A percentile compares a stretch with the other conserved stretches of the same genome.
These are phyloP conservation scores for Solanum habrochaites DNA, from an alignment of 257 asterid genomes.

Conservation along the genomic window DNA sequence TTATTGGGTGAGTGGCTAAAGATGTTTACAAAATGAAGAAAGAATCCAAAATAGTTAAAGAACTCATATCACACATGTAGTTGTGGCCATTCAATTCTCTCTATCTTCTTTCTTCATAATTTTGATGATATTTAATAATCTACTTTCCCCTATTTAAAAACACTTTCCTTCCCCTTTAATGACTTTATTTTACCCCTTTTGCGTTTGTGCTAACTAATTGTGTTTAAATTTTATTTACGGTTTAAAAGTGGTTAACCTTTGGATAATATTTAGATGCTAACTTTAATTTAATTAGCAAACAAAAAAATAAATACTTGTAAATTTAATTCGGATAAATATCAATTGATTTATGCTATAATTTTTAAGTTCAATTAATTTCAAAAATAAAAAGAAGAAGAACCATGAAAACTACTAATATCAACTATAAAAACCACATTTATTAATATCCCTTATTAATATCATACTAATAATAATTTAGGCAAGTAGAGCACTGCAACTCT, in stretches of 20 bases:
- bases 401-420: background rate
- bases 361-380: no score
- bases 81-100: background rate
- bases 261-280: background rate
- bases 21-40: background rate
- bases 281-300: background rate
- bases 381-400: no score
- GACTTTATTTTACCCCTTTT: no score
- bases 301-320: background rate
- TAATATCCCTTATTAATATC: background rate
- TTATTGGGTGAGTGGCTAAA: background rate
- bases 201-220: no score
- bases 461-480: no score
- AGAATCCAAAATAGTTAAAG: background rate
- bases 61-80: background rate
- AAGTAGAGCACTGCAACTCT: no score
- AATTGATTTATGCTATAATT: background rate
- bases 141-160: background rate
- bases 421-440: background rate
- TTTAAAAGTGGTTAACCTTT: background rate
- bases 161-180: background rate
- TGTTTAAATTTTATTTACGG: no score
- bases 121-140: background rate
- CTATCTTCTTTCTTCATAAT: background rate
- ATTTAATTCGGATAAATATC: background rate